Evolutionary conservation across 2,329 filamentous ascomycete species (phyloP).

Genomic region (Trichoderma sp.): DNA sequence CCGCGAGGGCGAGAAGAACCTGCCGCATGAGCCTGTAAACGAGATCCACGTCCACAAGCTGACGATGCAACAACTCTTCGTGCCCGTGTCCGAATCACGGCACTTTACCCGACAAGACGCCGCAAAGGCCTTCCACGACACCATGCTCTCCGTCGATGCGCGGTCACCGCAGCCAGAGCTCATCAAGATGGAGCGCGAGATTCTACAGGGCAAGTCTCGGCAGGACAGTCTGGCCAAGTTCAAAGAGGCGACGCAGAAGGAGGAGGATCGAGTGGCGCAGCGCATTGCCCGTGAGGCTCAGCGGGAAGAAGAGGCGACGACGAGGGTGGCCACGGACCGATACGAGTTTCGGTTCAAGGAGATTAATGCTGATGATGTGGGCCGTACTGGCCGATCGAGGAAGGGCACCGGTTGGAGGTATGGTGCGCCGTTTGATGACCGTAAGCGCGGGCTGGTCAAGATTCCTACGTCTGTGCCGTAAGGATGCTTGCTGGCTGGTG

Average conservation of each 20-base stretch:
- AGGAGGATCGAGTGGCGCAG: slow-evolving; percentile 47
- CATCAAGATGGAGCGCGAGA: slow-evolving; percentile 57
- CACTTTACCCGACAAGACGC: slow-evolving; percentile 68
- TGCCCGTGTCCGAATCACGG: slow-evolving; percentile 65
- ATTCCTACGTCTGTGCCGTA: slow-evolving; percentile 66
- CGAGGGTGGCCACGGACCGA: slow-evolving; percentile 53
- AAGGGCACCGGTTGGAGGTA: slow-evolving; percentile 65
- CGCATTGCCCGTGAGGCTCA: slow-evolving; percentile 40
- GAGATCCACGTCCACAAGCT: slow-evolving; percentile 65
- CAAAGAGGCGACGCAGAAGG: slow-evolving; percentile 47
- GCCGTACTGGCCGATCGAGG: slow-evolving; percentile 55
- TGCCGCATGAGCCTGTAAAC: slow-evolving; percentile 63
- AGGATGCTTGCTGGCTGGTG: background rate
- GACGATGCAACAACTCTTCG: slow-evolving; percentile 67
- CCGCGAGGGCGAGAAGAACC: slow-evolving; percentile 53
- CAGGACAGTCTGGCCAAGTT: slow-evolving; percentile 48
- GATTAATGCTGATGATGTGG: slow-evolving; percentile 60
- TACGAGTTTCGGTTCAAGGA: slow-evolving; percentile 68
- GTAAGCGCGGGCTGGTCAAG: slow-evolving; percentile 67
- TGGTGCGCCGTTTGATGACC: slow-evolving; percentile 64
- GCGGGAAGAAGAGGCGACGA: slow-evolving; percentile 47
- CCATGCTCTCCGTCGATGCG: slow-evolving; percentile 62
- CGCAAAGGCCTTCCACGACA: slow-evolving; percentile 65
- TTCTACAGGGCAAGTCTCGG: slow-evolving; percentile 44
- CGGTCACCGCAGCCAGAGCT: slow-evolving; percentile 67